Conservation (phyloP, 2,329 filamentous ascomycete genomes). For the Fusarium tricinctum region DNA sequence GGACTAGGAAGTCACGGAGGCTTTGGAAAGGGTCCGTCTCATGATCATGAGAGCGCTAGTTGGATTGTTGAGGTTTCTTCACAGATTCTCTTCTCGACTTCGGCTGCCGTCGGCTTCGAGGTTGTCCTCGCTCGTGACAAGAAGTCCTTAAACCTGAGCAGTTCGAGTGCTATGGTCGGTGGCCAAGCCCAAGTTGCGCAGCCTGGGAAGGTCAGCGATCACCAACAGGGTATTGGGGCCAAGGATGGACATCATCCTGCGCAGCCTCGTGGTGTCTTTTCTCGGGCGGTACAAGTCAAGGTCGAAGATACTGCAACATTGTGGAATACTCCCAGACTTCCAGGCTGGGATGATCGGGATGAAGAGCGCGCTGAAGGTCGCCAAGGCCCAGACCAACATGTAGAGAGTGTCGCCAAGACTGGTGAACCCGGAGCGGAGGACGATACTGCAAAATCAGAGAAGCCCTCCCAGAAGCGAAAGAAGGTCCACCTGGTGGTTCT, state of each 20-base stretch:
- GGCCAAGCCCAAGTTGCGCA: conserved; percentile 65
- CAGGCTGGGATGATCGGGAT: conserved; percentile 69
- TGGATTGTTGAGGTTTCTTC: conserved; percentile 95
- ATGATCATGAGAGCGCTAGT: conserved; percentile 71
- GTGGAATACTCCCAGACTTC: conserved; percentile 92
- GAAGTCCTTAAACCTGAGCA: conserved; percentile 79
- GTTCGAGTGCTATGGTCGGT: conserved; percentile 61
- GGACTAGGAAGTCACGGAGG: conserved; percentile 61
- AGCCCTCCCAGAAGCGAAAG: conserved; percentile 75
- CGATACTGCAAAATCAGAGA: conserved; percentile 34
- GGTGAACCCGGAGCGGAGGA: conserved; percentile 50
- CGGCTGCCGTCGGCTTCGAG: conserved; percentile 90
- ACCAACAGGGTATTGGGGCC: conserved; percentile 73
- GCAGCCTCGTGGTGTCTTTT: conserved; percentile 84
- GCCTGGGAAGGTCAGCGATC: conserved; percentile 82
- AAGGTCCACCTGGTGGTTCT: conserved; percentile 92
- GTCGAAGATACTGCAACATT: conserved; percentile 90
- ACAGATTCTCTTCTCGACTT: conserved; percentile 93
- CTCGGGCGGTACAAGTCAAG: conserved; percentile 80
- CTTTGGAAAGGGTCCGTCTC: conserved; percentile 61
- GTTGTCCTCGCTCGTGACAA: conserved; percentile 87
- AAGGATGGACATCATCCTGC: conserved; percentile 71
- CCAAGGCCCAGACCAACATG: conserved; percentile 51
- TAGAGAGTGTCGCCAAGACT: conserved; percentile 54
- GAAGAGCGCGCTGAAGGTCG: conserved; percentile 47